Evolutionary conservation across 2,329 filamentous ascomycete genomes (phyloP).

Genomic region (Lecanicillium sp.): DNA sequence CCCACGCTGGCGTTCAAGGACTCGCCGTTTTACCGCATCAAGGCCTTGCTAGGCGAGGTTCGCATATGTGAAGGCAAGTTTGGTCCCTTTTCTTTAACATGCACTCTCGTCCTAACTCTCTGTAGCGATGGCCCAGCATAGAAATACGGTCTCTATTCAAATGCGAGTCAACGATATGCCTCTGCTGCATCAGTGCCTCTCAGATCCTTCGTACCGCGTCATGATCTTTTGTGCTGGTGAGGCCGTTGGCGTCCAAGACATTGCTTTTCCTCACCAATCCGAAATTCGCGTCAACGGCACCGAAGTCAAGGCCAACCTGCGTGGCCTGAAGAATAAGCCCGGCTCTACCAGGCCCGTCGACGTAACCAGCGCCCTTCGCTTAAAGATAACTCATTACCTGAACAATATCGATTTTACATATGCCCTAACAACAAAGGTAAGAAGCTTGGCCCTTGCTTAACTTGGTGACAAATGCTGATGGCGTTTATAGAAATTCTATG

Average conservation of each 20-base stretch:
- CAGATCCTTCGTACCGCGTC: slow-evolving; percentile 58
- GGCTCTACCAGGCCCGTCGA: slow-evolving; percentile 92
- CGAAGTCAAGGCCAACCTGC: slow-evolving; percentile 86
- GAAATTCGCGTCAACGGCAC: slow-evolving; percentile 86
- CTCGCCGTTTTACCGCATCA: slow-evolving; percentile 78
- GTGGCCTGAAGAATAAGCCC: slow-evolving; percentile 91
- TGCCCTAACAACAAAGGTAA: slow-evolving; percentile 80
- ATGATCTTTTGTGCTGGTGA: slow-evolving; percentile 79
- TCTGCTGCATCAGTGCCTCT: slow-evolving; percentile 45
- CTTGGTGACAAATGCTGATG: neutral
- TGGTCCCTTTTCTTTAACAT: neutral
- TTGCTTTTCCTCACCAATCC: slow-evolving; percentile 85
- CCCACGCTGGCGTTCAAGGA: slow-evolving; percentile 43
- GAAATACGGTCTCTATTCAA: slow-evolving; percentile 37
- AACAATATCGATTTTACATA: slow-evolving; percentile 86
- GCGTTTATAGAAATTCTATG: slow-evolving; percentile 60
- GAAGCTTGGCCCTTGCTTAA: slow-evolving; percentile 20
- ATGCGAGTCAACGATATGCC: slow-evolving; percentile 44
- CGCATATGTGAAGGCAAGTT: slow-evolving; percentile 64
- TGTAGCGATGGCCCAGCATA: slow-evolving; percentile 49
- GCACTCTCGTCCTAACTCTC: slow-evolving; percentile 18
- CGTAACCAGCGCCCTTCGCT: slow-evolving; percentile 69
- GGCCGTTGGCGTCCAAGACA: slow-evolving; percentile 57
- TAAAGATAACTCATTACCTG: slow-evolving; percentile 56
- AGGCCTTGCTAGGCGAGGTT: slow-evolving; percentile 55